Evolutionary conservation across 371 early-diverging fungal species (phyloP).

Genomic region (Mortierella sp.): DNA sequence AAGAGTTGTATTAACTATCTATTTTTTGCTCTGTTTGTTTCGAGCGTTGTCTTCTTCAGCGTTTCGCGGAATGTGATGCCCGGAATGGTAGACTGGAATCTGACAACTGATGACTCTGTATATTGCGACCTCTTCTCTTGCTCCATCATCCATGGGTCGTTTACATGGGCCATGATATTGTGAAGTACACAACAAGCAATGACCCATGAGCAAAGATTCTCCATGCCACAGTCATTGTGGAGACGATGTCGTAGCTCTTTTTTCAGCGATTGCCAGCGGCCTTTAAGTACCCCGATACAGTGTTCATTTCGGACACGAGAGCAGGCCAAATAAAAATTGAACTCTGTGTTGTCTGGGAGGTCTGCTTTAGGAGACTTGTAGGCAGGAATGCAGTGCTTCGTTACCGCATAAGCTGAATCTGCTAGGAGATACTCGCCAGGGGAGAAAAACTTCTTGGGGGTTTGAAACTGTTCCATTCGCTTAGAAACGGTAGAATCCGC

Average conservation of each 20-base stretch:
- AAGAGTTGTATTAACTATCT: no score
- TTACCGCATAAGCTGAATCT: slow-evolving; percentile 15
- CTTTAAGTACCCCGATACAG: slow-evolving; percentile 27
- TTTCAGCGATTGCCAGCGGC: slow-evolving; percentile 7
- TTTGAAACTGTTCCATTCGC: neutral
- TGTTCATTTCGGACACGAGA: slow-evolving; percentile 25
- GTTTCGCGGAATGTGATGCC: slow-evolving; percentile 9
- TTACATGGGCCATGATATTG: slow-evolving; percentile 12
- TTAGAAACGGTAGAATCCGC: slow-evolving; percentile 14
- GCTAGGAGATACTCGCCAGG: slow-evolving; percentile 20
- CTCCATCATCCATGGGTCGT: slow-evolving; percentile 7
- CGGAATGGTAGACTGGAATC: no score
- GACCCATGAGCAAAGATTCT: slow-evolving; percentile 6
- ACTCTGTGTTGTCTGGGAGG: slow-evolving; percentile 4
- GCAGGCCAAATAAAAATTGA: slow-evolving; percentile 14
- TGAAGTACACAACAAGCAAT: slow-evolving; percentile 18
- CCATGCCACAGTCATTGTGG: neutral
- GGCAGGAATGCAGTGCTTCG: slow-evolving; percentile 8
- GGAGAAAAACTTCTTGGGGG: slow-evolving; percentile 1
- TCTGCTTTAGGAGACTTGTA: slow-evolving; percentile 13
- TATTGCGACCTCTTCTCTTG: neutral
- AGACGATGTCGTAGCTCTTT: slow-evolving; percentile 14
- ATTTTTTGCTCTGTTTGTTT: slow-evolving; percentile 2
- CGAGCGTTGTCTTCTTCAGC: slow-evolving; percentile 15
- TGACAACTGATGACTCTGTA: neutral